Evolutionary conservation across 2,329 filamentous ascomycete species (phyloP).

Genomic region (Xylaria sp.): DNA sequence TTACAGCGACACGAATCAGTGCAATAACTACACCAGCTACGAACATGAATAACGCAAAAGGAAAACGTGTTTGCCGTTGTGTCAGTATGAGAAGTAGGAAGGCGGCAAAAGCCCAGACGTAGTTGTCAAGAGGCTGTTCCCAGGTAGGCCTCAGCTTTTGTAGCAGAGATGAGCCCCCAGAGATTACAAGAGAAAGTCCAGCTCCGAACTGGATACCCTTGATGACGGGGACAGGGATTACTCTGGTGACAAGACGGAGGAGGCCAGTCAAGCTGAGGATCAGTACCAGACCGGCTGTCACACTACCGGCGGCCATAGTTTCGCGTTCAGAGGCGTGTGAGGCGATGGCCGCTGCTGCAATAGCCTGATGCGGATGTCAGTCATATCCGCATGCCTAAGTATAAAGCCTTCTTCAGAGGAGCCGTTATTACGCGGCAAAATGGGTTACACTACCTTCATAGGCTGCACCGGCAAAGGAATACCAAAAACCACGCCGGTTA

Average conservation of each 20-base stretch:
- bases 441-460: constrained; percentile 64
- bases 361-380: constrained; percentile 64
- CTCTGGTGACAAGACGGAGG: constrained; percentile 76
- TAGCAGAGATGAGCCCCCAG: constrained; percentile 76
- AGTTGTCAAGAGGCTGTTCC: constrained; percentile 78
- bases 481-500: constrained; percentile 84
- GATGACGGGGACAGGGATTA: constrained; percentile 85
- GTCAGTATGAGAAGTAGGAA: constrained; percentile 77
- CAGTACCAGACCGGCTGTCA: constrained; percentile 78
- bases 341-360: constrained; percentile 88
- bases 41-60: constrained; percentile 82
- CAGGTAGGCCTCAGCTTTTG: constrained; percentile 69
- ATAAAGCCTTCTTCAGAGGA: neutral
- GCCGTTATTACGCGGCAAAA: neutral
- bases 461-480: constrained; percentile 92
- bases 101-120: constrained; percentile 77
- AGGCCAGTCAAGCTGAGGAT: constrained; percentile 82
- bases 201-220: constrained; percentile 96
- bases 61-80: constrained; percentile 71
- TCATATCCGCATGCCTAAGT: neutral
- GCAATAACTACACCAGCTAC: constrained; percentile 74
- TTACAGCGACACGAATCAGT: constrained; percentile 52
- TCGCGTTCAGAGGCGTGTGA: constrained; percentile 72
- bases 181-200: constrained; percentile 82
- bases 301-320: constrained; percentile 84